Evolutionary conservation across 305 asterid species (phyloP), one percentile per base, ranked within the genome.

Genomic region (Rubia occidens): DNA sequence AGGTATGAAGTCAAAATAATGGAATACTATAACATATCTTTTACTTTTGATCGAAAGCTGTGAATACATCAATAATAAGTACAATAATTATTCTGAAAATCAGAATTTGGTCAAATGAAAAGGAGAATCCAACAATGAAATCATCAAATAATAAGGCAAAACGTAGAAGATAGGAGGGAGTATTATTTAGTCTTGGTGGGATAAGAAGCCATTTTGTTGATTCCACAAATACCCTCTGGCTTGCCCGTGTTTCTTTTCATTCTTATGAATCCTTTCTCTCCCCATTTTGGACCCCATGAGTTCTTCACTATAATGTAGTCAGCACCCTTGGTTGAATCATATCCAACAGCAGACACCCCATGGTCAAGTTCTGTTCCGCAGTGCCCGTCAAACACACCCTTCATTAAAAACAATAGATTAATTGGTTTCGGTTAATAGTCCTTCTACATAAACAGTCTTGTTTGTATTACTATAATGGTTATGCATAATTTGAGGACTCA

Each of bases 241-340:
- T 85, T 85, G 64, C 89, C 91, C 21, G 86, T 88, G 39, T 82
- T 84, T 73, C 96, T 88, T 86, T 84, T 89, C 91, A 92, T 86
- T 74, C 93, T 88, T 64, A 92, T 88, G 75, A 29, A 89, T 42
- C 98, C 96, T 40, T 89, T 89, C 61, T 92, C 98, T 74, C 98
- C 98, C 98, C 96, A 92, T 68, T 79, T 84, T 2, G 88, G 80
- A 26, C 98, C 96, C 98, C 98, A 88, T 0, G 95, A 88, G 62
- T 88, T 88, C 85, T 85, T 88, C 63, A 88, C 91, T 11, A 85
- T 81, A 1, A 85, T 62, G 77, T 82, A 86, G 18, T 86, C 93
- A 47, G 73, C 18, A 5, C 86, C 84, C 58, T 82, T 85, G 53
- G 80, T 74, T 45, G 88, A 61, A 40, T 88, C 95, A 35, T 85